Percentiles rank a stretch among this genome's conserved stretches.
These are phyloP conservation scores for Annulohypoxylon nitens DNA, from an alignment of 495 filamentous ascomycete genomes.

Conservation along the genomic window DNA sequence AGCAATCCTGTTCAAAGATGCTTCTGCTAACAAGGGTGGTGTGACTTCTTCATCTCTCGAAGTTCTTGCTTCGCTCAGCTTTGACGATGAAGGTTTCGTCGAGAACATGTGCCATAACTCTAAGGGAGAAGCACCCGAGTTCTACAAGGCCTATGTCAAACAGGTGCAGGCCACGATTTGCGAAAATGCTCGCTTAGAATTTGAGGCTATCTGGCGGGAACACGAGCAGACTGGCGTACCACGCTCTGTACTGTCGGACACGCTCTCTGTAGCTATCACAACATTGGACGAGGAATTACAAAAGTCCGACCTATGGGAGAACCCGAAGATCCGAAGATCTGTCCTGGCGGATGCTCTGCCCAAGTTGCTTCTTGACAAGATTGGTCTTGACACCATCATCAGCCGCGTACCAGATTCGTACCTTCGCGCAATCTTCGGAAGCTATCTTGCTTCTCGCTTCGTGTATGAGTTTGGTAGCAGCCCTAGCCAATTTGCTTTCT, in stretches of 20 bases:
- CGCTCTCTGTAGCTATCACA: slow-evolving; percentile 90
- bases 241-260: slow-evolving; percentile 87
- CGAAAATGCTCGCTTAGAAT: slow-evolving; percentile 90
- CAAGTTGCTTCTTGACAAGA: slow-evolving; percentile 83
- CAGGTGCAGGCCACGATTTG: slow-evolving; percentile 90
- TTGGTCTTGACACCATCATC: slow-evolving; percentile 90
- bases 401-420: slow-evolving; percentile 91
- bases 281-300: slow-evolving; percentile 95
- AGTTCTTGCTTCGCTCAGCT: slow-evolving; percentile 92
- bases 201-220: slow-evolving; percentile 98
- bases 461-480: slow-evolving; percentile 94
- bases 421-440: slow-evolving; percentile 94
- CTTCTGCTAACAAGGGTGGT: slow-evolving; percentile 97
- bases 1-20: slow-evolving; percentile 96
- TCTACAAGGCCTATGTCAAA: slow-evolving; percentile 94
- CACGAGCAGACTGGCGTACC: slow-evolving; percentile 82
- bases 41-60: slow-evolving; percentile 98
- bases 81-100: slow-evolving; percentile 88
- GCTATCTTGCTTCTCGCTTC: slow-evolving; percentile 92
- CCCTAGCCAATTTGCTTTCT: slow-evolving; percentile 97
- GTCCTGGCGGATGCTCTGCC: slow-evolving; percentile 91
- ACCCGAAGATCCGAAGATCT: slow-evolving; percentile 78
- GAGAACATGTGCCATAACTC: slow-evolving; percentile 91
- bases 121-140: slow-evolving; percentile 83
- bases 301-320: slow-evolving; percentile 90